phyloP scores from a whole-genome alignment of 202 grass and related monocot genomes.

The Carex arenaria region DNA sequence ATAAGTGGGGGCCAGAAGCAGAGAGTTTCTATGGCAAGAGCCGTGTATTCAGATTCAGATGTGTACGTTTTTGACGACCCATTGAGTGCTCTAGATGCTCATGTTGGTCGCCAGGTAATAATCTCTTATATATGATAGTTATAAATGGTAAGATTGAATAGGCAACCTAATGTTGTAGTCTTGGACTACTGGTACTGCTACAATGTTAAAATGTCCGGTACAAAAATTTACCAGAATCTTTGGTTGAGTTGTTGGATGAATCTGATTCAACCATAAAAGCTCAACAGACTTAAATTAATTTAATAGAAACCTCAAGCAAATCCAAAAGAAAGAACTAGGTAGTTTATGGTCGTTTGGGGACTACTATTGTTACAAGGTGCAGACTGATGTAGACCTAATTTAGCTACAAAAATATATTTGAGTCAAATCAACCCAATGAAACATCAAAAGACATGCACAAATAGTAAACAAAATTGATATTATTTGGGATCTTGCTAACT shows the following conservation, averaged over 20 bases:
- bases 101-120: constrained; percentile 96
- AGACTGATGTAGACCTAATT: not conserved
- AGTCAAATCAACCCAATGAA: not conserved
- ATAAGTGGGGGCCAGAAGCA: constrained; percentile 98
- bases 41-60: constrained; percentile 96
- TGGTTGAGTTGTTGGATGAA: not conserved
- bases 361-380: not conserved
- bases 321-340: not conserved
- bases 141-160: not conserved
- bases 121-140: constrained; percentile 2
- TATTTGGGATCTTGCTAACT: not conserved
- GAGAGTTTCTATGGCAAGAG: constrained; percentile 99
- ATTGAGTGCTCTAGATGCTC: constrained; percentile 95
- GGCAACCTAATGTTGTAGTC: not conserved
- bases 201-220: not conserved
- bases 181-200: not conserved
- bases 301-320: not conserved
- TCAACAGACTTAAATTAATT: not conserved
- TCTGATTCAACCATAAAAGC: not conserved
- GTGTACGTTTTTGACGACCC: constrained; percentile 99
- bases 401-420: not conserved
- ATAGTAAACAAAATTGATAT: not conserved
- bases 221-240: not conserved
- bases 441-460: not conserved
- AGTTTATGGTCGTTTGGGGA: not conserved